Base-by-base conservation (phyloP, 768 basidiomycete genomes). In the Macrolepiota dolichaula region DNA sequence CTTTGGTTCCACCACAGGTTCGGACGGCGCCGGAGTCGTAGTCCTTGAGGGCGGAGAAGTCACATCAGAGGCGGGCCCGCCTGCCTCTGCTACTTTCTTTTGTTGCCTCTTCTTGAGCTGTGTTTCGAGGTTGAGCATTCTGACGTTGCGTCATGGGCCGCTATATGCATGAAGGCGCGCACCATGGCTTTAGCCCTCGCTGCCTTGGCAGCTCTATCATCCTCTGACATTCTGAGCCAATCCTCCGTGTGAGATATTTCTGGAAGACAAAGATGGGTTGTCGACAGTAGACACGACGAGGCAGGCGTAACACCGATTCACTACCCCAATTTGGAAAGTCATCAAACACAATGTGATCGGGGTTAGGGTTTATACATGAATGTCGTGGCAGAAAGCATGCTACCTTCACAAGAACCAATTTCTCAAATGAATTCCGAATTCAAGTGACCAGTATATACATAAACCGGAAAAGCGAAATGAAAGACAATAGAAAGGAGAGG, bases 181-280 rank as follows among this genome's bases (percentile, higher is more conserved):
- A 93, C 92, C 84, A 94, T 69, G 52, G 89, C 91, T 72, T 89
- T 91, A 58, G 89, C 92, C 63, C 92, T 84, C 2, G 92, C 92
- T 58, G 92, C 84, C 74, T 89, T 92, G 15, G 84, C 85, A 56
- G 90, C 89, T 63, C 92, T 84, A 63, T 94, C 92, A 62, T 87
- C 85, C 67, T 91, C 91, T 25, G 86, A 79, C 85, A 81, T 84
- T 13, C n/a, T 58, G 44, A 32, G 4, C n/a, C 17, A 25, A 10
- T 44, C 40, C 44, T 12, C 35, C 51, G 42, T 17, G 19, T 24
- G 25, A 15, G 25, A 24, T 35, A 25, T 2, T 11, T 24, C 36
- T 32, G 36, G n/a, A 37, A 29, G 52, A 50, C n/a, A n/a, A 19
- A 46, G n/a, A 32, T 2, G 55, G 11, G 42, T 10, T 36, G 27